A percentile compares a stretch with the other conserved stretches of the same genome.
Evolutionary conservation across 148 eudicot genomes (phyloP).

Genomic region (Silene conica): DNA sequence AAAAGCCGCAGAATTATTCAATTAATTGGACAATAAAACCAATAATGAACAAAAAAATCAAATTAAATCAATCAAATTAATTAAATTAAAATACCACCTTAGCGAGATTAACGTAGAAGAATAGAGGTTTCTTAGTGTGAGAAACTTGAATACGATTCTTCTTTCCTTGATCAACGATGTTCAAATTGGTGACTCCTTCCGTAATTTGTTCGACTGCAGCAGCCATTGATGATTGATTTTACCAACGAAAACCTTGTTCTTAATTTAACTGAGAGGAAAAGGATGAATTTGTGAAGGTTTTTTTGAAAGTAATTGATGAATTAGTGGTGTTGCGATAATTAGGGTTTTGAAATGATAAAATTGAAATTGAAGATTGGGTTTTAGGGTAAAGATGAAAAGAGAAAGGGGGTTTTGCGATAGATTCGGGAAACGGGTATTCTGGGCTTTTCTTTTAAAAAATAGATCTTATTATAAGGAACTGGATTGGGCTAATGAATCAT

Average conservation of each 20-base stretch:
- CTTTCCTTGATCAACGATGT: conserved; percentile 35
- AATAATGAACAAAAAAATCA: background rate
- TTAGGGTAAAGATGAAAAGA: background rate
- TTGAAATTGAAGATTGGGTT: background rate
- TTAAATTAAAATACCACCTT: conserved; percentile 29
- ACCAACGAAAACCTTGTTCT: conserved; percentile 19
- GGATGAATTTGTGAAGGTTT: background rate
- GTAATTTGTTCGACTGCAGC: conserved; percentile 43
- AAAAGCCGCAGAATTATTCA: conserved; percentile 4
- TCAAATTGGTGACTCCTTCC: conserved; percentile 41
- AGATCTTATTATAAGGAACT: too few relatives aligned
- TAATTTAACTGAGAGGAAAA: background rate
- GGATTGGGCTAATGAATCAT: too few relatives aligned
- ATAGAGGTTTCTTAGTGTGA: conserved; percentile 60
- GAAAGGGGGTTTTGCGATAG: background rate
- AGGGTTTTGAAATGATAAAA: conserved; percentile 7
- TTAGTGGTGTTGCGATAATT: background rate
- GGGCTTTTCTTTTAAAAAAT: background rate
- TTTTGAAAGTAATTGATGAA: background rate
- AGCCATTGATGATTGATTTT: conserved; percentile 12
- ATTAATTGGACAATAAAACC: background rate
- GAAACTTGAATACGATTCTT: conserved; percentile 68
- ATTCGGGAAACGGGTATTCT: background rate
- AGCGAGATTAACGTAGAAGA: conserved; percentile 70
- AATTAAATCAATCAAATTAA: background rate